Base-by-base conservation (phyloP, 371 early-diverging fungal genomes). In the Mortierella sp. region DNA sequence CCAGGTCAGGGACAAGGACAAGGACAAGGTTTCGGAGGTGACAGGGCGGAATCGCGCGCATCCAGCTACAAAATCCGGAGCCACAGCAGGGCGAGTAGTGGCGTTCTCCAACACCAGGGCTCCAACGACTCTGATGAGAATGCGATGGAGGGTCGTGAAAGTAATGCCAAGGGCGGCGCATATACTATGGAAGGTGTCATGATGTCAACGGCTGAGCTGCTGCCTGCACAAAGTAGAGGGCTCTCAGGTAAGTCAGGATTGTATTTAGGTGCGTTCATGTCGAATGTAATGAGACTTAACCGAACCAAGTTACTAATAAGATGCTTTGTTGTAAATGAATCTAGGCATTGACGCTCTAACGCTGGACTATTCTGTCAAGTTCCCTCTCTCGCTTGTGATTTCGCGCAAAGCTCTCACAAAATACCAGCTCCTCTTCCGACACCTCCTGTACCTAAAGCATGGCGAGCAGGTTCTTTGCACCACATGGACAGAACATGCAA, bases 401-500 rank as follows among this genome's bases (percentile, higher is more conserved):
- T 95, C 95, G 52, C 92, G 92, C 74, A 94, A 94, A 65, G 92
- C 96, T 3, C 84, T 97, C 71, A 93, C 94, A 11, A 97, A 97
- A 86, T 99, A 99, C 85, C 97, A 97, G 82, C 89, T 97, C 6
- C 84, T 99, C 45, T 97, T 97, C 88, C 94, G 99, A 19, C 96
- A 97, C 84, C 88, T 99, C 21, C 87, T 99, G 47, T 91, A 93
- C 58, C 91, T 97, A 82, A 97, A 97, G 81, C 94, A 96, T 77
- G 92, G 95, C 1, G 98, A 98, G 84, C 94, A 96, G 70, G 86
- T 93, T 31, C 88, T 99, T 65, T 92, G 94, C 45, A 82, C 88
- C 31, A 89, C 93, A 8, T 99, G 98, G 98, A 89, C 87, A 57
- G 92, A 92, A 54, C 93, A 94, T 76, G 77, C 84, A 28, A 82